Base-by-base conservation (phyloP, 2,329 filamentous ascomycete species). In the Fusarium sp. region DNA sequence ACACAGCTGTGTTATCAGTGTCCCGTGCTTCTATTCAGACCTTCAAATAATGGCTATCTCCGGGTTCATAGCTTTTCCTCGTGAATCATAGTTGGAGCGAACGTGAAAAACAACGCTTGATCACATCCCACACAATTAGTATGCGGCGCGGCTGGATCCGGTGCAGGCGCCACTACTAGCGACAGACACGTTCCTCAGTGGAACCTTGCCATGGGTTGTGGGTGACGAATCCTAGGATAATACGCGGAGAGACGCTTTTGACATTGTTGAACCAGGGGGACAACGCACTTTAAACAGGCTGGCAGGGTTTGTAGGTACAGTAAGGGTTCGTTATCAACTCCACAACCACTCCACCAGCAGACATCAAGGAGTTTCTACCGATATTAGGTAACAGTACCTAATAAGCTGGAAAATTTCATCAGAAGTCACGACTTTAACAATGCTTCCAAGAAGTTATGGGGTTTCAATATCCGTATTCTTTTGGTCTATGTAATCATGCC, bases 81-180 rank as follows among this genome's bases (percentile, higher is more conserved):
- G 12, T 11, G 11, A 39, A 20, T 18, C 20, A 21, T 38, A 16
- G 31, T 24, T 28, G 21, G 37, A 48, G 33, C 8, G 10, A 41
- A 56, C n/a, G 48, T 15, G 31, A 31, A 31, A 58, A 23, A 44
- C 24, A 55, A 15, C 24, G 28, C 21, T 33, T 20, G 23, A 56
- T 20, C 48, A 43, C 41, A 67, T 49, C 39, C 39, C 39, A 26
- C 31, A 42, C 26, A 56, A 46, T 57, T 50, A 53, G 39, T 47
- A 42, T 68, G 62, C 66, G 41, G 66, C 57, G 39, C 57, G 66
- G 62, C 55, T 59, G 44, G 49, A 46, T 52, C 53, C 49, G 53
- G 63, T 16, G 52, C 49, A 70, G 64, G 42, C 66, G 66, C 62
- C 52, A 66, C 48, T 48, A 18, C 47, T 46, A 37, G 42, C 31